Percentiles rank a stretch among this genome's conserved stretches.
phyloP scores from a whole-genome alignment of 192 early-diverging fungal genomes.

The Mortierella claussenii region DNA sequence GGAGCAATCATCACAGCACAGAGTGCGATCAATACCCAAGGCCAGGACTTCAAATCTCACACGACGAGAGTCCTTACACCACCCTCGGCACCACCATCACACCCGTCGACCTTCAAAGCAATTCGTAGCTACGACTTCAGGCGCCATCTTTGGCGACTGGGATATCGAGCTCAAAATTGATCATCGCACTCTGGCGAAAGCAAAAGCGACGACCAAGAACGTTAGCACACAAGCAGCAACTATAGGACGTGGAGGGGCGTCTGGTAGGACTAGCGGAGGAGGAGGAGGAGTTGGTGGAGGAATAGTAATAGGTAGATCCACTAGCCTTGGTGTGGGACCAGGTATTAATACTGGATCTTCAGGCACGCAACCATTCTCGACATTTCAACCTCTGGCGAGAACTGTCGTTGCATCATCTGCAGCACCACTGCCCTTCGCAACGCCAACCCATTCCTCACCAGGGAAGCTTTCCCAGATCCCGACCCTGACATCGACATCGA shows the following conservation, averaged over 20 bases:
- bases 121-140: constrained; percentile 32
- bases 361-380: background rate
- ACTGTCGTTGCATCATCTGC: no score
- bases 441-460: background rate
- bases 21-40: constrained; percentile 8
- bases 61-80: constrained; percentile 1
- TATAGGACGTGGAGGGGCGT: background rate
- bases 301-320: background rate
- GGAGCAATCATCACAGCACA: background rate
- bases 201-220: constrained; percentile 5
- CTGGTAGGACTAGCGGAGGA: background rate
- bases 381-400: no score
- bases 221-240: background rate
- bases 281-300: background rate
- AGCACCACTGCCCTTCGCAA: background rate
- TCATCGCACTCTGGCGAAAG: constrained; percentile 12
- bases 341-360: constrained; percentile 1
- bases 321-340: background rate
- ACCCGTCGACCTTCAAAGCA: constrained; percentile 23
- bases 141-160: constrained; percentile 39
- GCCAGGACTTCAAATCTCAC: constrained; percentile 23
- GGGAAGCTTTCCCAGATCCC: no score
- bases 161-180: constrained; percentile 33
- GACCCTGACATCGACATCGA: no score
- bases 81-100: constrained; percentile 18